Evolutionary conservation across 495 filamentous ascomycete species (phyloP).

Genomic region (Podospora comata): DNA sequence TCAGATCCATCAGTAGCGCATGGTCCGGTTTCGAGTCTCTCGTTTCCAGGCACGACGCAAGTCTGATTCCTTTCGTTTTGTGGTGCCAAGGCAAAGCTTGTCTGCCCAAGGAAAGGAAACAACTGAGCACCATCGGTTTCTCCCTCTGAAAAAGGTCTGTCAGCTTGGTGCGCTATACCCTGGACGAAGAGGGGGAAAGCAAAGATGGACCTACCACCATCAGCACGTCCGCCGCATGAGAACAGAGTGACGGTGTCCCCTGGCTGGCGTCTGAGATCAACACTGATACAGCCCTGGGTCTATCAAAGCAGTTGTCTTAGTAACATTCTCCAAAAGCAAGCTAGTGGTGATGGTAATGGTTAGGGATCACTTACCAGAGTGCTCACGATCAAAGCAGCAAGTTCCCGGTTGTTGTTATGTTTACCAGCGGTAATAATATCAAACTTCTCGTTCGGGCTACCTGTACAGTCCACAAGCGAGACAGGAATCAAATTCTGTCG

Average conservation of each 20-base stretch:
- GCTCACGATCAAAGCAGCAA: conserved; percentile 47
- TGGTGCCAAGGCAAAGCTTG: conserved; percentile 43
- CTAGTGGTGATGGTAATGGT: too few species aligned
- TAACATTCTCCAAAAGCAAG: neutral
- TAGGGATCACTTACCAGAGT: conserved; percentile 31
- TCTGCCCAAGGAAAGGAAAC: conserved; percentile 41
- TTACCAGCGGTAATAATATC: conserved; percentile 52
- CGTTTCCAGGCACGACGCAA: conserved; percentile 42
- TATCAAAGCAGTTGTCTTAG: conserved; percentile 11
- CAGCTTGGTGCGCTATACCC: conserved; percentile 7
- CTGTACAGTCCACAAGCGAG: conserved; percentile 43
- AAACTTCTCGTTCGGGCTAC: conserved; percentile 50
- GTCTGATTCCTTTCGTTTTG: conserved; percentile 37
- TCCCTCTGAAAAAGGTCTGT: conserved; percentile 32
- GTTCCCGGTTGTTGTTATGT: conserved; percentile 38
- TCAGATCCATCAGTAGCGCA: conserved; percentile 44
- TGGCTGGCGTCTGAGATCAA: conserved; percentile 42
- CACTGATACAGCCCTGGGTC: conserved; percentile 52
- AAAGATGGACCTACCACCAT: conserved; percentile 41
- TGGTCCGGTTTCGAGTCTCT: conserved; percentile 39
- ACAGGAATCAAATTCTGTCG: conserved; percentile 55
- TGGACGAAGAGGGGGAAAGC: neutral
- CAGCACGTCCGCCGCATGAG: conserved; percentile 52
- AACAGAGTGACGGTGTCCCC: conserved; percentile 52
- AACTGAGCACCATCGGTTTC: conserved; percentile 42